Conservation (phyloP, 176 grass and related monocot species). For the Bromus sterilis region DNA sequence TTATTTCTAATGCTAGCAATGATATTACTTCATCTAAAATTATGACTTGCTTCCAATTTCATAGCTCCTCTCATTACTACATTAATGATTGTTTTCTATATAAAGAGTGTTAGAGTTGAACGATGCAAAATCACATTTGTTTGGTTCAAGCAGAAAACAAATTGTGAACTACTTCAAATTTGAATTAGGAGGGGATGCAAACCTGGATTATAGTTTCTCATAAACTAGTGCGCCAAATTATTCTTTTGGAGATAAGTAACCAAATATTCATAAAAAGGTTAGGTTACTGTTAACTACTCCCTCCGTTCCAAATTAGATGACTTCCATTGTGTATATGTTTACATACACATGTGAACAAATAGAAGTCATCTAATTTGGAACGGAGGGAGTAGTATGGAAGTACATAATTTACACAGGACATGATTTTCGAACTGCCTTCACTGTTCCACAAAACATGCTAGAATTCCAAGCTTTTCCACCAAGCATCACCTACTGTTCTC, state of each 20-base stretch:
- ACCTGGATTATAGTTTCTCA: not conserved
- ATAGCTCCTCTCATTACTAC: not conserved
- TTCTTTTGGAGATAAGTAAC: not conserved
- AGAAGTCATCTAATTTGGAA: too few relatives aligned
- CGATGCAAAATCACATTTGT: not conserved
- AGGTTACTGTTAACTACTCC: not conserved
- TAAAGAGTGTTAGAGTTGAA: not conserved
- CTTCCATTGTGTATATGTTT: too few relatives aligned
- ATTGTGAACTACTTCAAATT: not conserved
- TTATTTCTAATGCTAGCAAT: constrained; percentile 14
- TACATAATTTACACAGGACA: not conserved
- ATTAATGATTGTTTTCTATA: not conserved
- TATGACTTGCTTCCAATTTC: not conserved
- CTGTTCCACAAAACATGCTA: not conserved
- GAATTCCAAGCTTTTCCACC: not conserved
- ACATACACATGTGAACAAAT: too few relatives aligned
- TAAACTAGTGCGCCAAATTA: constrained; percentile 1
- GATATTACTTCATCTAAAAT: not conserved
- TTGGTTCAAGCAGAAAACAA: not conserved
- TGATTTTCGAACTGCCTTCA: not conserved
- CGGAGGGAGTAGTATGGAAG: too few relatives aligned
- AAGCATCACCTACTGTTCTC: not conserved
- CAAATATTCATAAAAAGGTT: not conserved
- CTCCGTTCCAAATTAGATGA: too few relatives aligned
- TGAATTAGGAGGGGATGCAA: not conserved